phyloP scores from a whole-genome alignment of 345 rosid genomes.

The Psidium guajava region DNA sequence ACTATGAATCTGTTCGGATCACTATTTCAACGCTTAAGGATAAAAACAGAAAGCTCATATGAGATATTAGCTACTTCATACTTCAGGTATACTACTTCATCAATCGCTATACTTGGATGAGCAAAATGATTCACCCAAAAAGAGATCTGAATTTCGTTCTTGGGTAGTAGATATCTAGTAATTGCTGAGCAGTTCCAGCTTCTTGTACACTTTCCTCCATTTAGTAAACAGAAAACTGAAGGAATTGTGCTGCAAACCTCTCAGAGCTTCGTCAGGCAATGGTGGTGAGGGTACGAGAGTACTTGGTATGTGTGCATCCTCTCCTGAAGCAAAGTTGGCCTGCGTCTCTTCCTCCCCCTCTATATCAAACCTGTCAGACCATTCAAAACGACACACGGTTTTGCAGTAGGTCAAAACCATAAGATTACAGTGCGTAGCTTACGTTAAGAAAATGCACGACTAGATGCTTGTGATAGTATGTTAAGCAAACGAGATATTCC shows the following conservation, averaged over 20 bases:
- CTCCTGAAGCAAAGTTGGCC: constrained; percentile 35
- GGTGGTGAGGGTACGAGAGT: constrained; percentile 45
- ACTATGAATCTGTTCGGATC: background rate
- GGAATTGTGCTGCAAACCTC: constrained; percentile 31
- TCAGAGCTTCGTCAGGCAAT: constrained; percentile 20
- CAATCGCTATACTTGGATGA: background rate
- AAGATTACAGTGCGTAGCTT: background rate
- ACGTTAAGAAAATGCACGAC: background rate
- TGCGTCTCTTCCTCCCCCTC: constrained; percentile 62
- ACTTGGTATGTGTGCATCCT: constrained; percentile 32
- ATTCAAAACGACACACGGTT: background rate
- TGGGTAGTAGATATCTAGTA: background rate
- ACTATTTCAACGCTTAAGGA: background rate
- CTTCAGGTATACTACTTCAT: background rate
- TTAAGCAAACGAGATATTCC: background rate
- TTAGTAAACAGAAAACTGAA: background rate
- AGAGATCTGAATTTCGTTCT: background rate
- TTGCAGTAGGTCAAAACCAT: background rate
- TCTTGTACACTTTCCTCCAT: background rate
- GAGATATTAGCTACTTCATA: background rate
- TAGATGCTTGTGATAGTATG: background rate
- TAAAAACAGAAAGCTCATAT: background rate
- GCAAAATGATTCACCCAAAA: background rate
- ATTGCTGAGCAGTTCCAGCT: background rate
- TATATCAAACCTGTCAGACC: constrained; percentile 52